Base-by-base conservation (phyloP, 1,139 yeast species). In the Hansenula lynferdii region DNA sequence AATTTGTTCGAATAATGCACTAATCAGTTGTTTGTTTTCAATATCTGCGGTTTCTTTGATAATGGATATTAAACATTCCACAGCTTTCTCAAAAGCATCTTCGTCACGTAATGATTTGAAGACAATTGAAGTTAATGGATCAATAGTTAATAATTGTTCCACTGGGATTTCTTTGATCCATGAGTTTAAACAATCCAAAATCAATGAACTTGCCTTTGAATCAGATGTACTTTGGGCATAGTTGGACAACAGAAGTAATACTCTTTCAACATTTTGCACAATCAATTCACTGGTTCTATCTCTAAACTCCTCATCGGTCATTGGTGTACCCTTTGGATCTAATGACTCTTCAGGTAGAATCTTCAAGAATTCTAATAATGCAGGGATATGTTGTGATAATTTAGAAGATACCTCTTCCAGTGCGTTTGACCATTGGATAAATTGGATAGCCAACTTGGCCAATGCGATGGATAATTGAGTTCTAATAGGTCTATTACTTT, bases 141-240 rank as follows among this genome's bases (percentile, higher is more conserved):
- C 72, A 28, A 85, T 75, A 15, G 76, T 67, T 36, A 87, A 61
- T 25, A 90, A 67, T 38, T 77, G 70, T 39, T 77, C 82, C 27
- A 87, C 71, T 3, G 92, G 85, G 37, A 87, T 77, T 57, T 92
- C 98, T 47, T 74, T 75, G 42, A 92, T 78, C 98, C 98, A 92
- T 24, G 95, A 83, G 51, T 82, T 81, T 45, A 92, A 69, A 59
- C 96, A 85, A 48, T 79, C 83, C 45, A 90, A 71, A 12, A 89
- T 70, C 36, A 79, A 64, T 8, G 60, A 43, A 42, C 43, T 57
- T 44, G 43, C 57, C 44, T 47, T 59, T 39, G 56, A 51, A 32
- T 58, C 51, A 18, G 52, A 39, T 10, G 66, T 50, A 37, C 58
- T 56, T 32, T 70, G 67, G 17, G 76, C 57, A 43, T 75, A 65